A percentile compares a stretch with the other conserved stretches of the same genome.
These are phyloP conservation scores for Lipomyces oligophaga DNA, from an alignment of 805 yeast genomes.

Conservation along the genomic window DNA sequence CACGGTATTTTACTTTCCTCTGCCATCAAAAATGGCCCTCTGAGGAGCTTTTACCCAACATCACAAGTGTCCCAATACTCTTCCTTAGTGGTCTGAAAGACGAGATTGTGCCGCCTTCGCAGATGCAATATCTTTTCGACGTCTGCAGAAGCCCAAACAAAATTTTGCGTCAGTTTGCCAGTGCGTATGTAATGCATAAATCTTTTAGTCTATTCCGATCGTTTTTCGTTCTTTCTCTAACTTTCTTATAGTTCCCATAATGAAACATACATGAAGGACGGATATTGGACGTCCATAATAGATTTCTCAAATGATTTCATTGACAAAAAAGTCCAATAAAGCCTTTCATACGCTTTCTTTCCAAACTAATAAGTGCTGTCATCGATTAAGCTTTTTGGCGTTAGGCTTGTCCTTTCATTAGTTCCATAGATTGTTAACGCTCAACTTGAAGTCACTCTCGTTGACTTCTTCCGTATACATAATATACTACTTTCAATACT, in stretches of 20 bases:
- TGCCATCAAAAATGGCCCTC: conserved; percentile 85
- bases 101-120: conserved; percentile 88
- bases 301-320: conserved; percentile 42
- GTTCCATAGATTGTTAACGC: no score
- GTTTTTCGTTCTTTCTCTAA: background rate
- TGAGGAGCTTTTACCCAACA: conserved; percentile 51
- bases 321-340: conserved; percentile 16
- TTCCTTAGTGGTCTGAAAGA: conserved; percentile 72
- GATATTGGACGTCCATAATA: conserved; percentile 70
- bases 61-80: conserved; percentile 61
- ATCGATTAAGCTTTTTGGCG: no score
- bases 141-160: conserved; percentile 47
- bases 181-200: conserved; percentile 32
- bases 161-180: conserved; percentile 50
- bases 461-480: background rate
- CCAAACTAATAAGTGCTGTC: no score
- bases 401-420: no score
- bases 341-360: no score
- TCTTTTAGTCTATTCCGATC: background rate
- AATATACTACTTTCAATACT: no score
- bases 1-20: conserved; percentile 52
- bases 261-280: conserved; percentile 70
- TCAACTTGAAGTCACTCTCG: no score
- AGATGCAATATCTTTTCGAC: conserved; percentile 59
- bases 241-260: conserved; percentile 56